phyloP scores from a whole-genome alignment of 176 grass and related monocot species.

The Aegilops sharonensis region DNA sequence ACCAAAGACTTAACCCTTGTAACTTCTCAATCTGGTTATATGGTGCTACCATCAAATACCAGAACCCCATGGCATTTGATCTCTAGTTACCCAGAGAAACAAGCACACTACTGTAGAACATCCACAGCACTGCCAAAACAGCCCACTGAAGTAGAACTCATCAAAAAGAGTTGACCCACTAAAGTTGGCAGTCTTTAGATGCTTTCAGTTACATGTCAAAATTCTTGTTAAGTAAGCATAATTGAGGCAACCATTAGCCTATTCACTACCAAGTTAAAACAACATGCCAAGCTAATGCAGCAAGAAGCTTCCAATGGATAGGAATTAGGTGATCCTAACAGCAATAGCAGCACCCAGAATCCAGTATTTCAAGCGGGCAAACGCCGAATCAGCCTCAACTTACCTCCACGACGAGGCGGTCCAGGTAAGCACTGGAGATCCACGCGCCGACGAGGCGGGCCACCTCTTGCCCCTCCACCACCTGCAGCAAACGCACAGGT shows the following conservation, averaged over 20 bases:
- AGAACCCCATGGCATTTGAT: not conserved
- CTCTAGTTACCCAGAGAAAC: not conserved
- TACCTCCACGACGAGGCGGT: slow-evolving; percentile 82
- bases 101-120: not conserved
- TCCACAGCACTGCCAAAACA: not conserved
- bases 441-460: slow-evolving; percentile 60
- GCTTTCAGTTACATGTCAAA: not conserved
- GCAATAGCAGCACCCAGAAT: not conserved
- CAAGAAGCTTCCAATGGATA: not conserved
- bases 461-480: slow-evolving; percentile 84
- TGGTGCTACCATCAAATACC: not conserved
- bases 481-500: slow-evolving; percentile 42
- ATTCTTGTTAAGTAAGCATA: not conserved
- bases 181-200: not conserved
- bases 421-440: slow-evolving; percentile 71
- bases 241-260: not conserved
- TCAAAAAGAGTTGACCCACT: not conserved
- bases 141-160: not conserved
- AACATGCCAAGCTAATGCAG: not conserved
- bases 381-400: slow-evolving; percentile 3
- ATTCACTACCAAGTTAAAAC: not conserved
- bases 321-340: not conserved
- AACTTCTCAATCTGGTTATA: not conserved
- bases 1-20: not conserved
- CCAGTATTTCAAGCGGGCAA: not conserved